These are phyloP conservation scores for Exobasidium rhododendri DNA, from an alignment of 1,284 basidiomycete genomes.

Conservation along the genomic window DNA sequence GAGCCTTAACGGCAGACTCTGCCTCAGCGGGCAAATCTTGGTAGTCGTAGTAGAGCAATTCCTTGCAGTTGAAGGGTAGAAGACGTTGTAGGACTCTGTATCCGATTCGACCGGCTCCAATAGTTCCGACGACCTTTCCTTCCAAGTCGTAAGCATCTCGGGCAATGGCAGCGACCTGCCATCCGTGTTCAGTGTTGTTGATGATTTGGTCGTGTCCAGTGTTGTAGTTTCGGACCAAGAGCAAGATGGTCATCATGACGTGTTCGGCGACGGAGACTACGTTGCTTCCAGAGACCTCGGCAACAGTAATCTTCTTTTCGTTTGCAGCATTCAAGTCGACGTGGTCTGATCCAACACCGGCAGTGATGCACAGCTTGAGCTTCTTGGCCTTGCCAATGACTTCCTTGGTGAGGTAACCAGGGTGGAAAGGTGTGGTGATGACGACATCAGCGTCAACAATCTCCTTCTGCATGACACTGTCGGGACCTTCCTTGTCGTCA, in stretches of 20 bases:
- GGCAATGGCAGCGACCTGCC: conserved; percentile 54
- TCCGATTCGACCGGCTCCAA: conserved; percentile 63
- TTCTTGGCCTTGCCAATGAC: conserved; percentile 78
- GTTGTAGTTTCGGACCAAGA: conserved; percentile 81
- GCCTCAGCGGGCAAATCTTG: conserved; percentile 69
- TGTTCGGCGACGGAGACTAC: conserved; percentile 84
- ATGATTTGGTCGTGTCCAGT: conserved; percentile 63
- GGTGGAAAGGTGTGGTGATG: conserved; percentile 80
- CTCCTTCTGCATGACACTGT: conserved; percentile 83
- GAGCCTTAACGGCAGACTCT: conserved; percentile 68
- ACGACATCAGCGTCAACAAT: conserved; percentile 63
- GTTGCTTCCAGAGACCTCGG: conserved; percentile 67
- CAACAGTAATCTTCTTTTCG: conserved; percentile 74
- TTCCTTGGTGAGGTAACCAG: conserved; percentile 77
- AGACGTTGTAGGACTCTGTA: conserved; percentile 74
- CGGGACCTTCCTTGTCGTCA: conserved; percentile 79
- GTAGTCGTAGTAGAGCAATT: conserved; percentile 92
- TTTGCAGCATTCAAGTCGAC: conserved; percentile 86
- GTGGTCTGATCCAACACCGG: conserved; percentile 84
- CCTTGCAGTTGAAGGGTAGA: conserved; percentile 81
- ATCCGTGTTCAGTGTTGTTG: conserved; percentile 35
- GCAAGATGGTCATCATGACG: conserved; percentile 76
- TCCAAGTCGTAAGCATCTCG: conserved; percentile 71
- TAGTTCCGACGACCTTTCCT: conserved; percentile 73
- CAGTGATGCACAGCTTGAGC: conserved; percentile 86